These are phyloP conservation scores for Ophiocordyceps australis DNA, from an alignment of 2,329 filamentous ascomycete genomes.

Conservation along the genomic window DNA sequence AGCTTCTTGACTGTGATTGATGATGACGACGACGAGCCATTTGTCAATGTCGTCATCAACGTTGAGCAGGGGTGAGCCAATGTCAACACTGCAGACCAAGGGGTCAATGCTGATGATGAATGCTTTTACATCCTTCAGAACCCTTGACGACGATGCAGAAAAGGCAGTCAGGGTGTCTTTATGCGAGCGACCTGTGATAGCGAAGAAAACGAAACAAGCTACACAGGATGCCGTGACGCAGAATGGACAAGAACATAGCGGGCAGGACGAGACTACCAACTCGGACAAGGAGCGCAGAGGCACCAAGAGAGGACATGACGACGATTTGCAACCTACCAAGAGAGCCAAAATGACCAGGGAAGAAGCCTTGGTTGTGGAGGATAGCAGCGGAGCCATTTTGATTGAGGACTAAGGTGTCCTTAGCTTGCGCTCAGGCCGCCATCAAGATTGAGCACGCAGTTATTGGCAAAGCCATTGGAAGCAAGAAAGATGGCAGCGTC, in stretches of 20 bases:
- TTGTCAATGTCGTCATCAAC: conserved; percentile 64
- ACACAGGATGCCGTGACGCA: too few species aligned
- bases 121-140: conserved; percentile 17
- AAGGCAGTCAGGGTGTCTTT: conserved; percentile 34
- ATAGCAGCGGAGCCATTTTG: conserved; percentile 42
- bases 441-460: conserved; percentile 72
- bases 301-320: conserved; percentile 26
- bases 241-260: too few species aligned
- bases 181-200: conserved; percentile 27
- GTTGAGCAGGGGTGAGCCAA: conserved; percentile 42
- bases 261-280: too few species aligned
- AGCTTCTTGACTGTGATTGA: conserved; percentile 75
- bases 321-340: conserved; percentile 23
- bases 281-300: conserved; percentile 12
- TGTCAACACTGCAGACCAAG: background rate
- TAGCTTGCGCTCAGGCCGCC: conserved; percentile 59
- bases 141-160: conserved; percentile 21
- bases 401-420: conserved; percentile 38
- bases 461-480: conserved; percentile 67
- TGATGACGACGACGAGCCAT: conserved; percentile 53
- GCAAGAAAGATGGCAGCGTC: conserved; percentile 65
- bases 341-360: conserved; percentile 25
- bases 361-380: conserved; percentile 30
- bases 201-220: conserved; percentile 29
- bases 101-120: conserved; percentile 9